These are phyloP conservation scores for Smittium mucronatum DNA, from an alignment of 371 early-diverging fungal species.

Conservation along the genomic window DNA sequence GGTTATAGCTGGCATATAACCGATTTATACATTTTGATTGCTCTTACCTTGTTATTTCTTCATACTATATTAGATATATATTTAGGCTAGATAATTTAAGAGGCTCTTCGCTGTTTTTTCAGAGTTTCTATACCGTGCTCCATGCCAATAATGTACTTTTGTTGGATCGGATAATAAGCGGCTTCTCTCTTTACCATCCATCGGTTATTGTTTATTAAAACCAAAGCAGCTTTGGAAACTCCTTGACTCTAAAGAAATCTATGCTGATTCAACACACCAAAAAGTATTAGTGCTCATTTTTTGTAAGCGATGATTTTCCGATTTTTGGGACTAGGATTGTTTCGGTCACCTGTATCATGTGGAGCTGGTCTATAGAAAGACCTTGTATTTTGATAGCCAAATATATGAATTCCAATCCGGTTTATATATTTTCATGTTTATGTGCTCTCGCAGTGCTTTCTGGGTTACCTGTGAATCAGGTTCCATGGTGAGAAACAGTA, in stretches of 20 bases:
- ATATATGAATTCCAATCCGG: neutral
- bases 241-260: neutral
- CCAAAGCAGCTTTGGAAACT: neutral
- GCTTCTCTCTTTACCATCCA: neutral
- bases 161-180: neutral
- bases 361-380: neutral
- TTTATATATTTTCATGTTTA: neutral
- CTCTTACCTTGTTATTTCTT: neutral
- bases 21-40: neutral
- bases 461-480: neutral
- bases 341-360: neutral
- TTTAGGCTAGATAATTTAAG: neutral
- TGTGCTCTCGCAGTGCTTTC: neutral
- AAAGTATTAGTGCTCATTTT: neutral
- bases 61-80: neutral
- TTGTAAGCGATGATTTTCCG: neutral
- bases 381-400: neutral
- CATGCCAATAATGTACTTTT: neutral
- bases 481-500: neutral
- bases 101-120: neutral
- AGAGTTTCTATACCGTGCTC: neutral
- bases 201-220: neutral
- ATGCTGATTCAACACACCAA: neutral
- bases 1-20: neutral
- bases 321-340: neutral